Percentiles rank a stretch among this genome's conserved stretches.
Evolutionary conservation across 495 filamentous ascomycete species (phyloP).

Genomic region (Melanomma pulvis-pyrius): DNA sequence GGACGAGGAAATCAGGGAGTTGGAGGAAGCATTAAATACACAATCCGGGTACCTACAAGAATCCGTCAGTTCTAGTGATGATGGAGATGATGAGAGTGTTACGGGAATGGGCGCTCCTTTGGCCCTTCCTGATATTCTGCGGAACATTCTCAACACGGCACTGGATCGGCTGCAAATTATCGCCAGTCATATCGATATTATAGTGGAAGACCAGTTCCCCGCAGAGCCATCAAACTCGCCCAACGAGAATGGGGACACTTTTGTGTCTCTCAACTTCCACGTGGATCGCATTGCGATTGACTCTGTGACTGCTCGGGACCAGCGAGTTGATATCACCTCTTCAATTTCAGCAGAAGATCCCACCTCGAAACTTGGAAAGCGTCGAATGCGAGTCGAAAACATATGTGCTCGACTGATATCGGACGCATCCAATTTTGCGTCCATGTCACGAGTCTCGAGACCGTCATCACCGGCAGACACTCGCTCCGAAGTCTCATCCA

Average conservation of each 20-base stretch:
- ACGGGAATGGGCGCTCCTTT: conserved; percentile 73
- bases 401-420: conserved; percentile 37
- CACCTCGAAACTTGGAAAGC: conserved; percentile 20
- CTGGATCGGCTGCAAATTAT: conserved; percentile 75
- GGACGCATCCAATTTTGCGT: conserved; percentile 32
- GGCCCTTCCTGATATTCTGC: conserved; percentile 78
- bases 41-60: conserved; percentile 66
- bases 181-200: conserved; percentile 60
- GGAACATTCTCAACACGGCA: conserved; percentile 80
- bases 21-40: conserved; percentile 73
- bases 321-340: conserved; percentile 21
- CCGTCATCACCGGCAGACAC: conserved; percentile 30
- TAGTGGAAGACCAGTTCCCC: conserved; percentile 30
- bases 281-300: conserved; percentile 31
- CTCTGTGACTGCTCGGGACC: conserved; percentile 23
- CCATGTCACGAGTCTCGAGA: conserved; percentile 28
- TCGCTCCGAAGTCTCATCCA: conserved; percentile 27
- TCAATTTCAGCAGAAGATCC: neutral
- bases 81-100: conserved; percentile 63
- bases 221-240: neutral
- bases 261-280: conserved; percentile 34
- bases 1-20: conserved; percentile 67
- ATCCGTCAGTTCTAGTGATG: conserved; percentile 52
- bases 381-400: conserved; percentile 32
- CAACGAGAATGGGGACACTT: conserved; percentile 17